These are phyloP conservation scores for Taphrina deformans DNA, from an alignment of 1,139 yeast genomes.

Conservation along the genomic window DNA sequence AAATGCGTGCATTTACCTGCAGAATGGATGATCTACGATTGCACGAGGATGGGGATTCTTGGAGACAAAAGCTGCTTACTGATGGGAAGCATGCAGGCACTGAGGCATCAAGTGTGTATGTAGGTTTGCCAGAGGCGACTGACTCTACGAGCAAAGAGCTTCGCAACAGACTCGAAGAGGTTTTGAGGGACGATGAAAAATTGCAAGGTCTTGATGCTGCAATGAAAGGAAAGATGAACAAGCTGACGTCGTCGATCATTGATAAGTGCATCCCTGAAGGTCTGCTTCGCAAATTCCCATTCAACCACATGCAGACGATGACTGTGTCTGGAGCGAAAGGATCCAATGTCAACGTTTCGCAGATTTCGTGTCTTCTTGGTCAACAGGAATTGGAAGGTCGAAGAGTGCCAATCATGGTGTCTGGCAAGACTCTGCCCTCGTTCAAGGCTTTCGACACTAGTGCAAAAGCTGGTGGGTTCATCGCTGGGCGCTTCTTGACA, in stretches of 20 bases:
- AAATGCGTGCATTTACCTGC: constrained; percentile 93
- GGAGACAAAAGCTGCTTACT: constrained; percentile 80
- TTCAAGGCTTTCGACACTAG: constrained; percentile 96
- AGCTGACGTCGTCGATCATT: constrained; percentile 90
- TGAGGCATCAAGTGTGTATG: constrained; percentile 90
- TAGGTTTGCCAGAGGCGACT: constrained; percentile 63
- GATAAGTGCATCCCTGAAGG: constrained; percentile 94
- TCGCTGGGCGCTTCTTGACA: constrained; percentile 94
- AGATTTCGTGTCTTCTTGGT: constrained; percentile 97
- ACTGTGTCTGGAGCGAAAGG: constrained; percentile 99
- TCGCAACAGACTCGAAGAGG: constrained; percentile 84
- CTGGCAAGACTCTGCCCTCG: constrained; percentile 95
- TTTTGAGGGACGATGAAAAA: constrained; percentile 88
- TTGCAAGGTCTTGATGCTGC: constrained; percentile 94
- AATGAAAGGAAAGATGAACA: constrained; percentile 87
- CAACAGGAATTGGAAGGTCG: constrained; percentile 99
- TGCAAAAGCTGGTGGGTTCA: constrained; percentile 98
- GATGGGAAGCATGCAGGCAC: constrained; percentile 81
- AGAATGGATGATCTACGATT: constrained; percentile 99
- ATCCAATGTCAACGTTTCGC: constrained; percentile 96
- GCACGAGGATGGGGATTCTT: constrained; percentile 73
- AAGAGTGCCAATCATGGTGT: constrained; percentile 98
- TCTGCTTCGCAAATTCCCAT: constrained; percentile 91
- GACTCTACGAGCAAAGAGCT: constrained; percentile 63
- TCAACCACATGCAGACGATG: constrained; percentile 98